These are phyloP conservation scores for Corylus americana DNA, from an alignment of 306 rosid genomes.

Conservation along the genomic window DNA sequence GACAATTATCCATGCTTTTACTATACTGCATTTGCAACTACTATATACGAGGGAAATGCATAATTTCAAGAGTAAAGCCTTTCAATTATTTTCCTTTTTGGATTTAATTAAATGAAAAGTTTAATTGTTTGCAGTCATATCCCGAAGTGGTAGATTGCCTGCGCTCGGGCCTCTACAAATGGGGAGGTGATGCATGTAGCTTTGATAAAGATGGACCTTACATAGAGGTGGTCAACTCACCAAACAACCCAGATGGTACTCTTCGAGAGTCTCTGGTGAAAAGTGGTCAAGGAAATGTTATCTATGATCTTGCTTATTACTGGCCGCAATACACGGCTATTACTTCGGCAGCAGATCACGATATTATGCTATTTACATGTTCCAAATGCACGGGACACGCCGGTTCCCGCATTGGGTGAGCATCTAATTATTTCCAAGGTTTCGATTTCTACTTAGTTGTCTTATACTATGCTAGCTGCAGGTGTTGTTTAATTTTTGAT, in stretches of 20 bases:
- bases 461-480: too few relatives aligned
- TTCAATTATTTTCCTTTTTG: too few relatives aligned
- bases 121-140: slow-evolving; percentile 49
- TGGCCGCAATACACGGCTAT: slow-evolving; percentile 92
- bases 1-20: too few relatives aligned
- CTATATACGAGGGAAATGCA: too few relatives aligned
- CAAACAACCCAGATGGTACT: slow-evolving; percentile 82
- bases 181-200: slow-evolving; percentile 71
- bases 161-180: slow-evolving; percentile 55
- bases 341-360: slow-evolving; percentile 47
- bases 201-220: slow-evolving; percentile 52
- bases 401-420: slow-evolving; percentile 87
- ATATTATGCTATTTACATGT: slow-evolving; percentile 79
- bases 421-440: too few relatives aligned
- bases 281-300: slow-evolving; percentile 34
- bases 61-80: too few relatives aligned
- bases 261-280: slow-evolving; percentile 43
- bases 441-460: too few relatives aligned
- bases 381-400: slow-evolving; percentile 94
- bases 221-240: slow-evolving; percentile 73
- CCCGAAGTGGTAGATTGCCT: slow-evolving; percentile 40
- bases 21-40: too few relatives aligned
- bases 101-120: neutral
- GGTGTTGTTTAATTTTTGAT: too few relatives aligned
- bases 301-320: slow-evolving; percentile 80